Conservation (phyloP, 2,329 filamentous ascomycete genomes). For the Hypoxylon sp. region DNA sequence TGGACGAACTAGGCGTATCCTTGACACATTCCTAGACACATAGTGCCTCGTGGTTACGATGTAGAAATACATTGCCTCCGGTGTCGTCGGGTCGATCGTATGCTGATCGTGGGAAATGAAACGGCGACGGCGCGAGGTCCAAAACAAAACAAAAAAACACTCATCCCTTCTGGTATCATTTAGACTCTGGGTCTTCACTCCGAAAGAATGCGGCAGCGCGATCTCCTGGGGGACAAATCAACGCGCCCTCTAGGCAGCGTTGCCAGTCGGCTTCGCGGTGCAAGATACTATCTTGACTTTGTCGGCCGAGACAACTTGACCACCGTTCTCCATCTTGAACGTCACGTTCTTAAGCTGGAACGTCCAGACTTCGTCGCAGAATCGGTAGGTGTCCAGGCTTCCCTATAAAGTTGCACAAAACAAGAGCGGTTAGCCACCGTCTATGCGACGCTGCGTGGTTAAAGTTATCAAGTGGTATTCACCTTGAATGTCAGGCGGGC, state of each 20-base stretch:
- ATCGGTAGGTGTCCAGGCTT: slow-evolving; percentile 97
- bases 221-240: background rate
- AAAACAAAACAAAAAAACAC: background rate
- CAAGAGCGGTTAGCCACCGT: slow-evolving; percentile 10
- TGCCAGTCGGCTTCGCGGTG: slow-evolving; percentile 78
- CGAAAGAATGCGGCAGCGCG: background rate
- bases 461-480: slow-evolving; percentile 47
- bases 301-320: slow-evolving; percentile 82
- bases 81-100: slow-evolving; percentile 3
- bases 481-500: slow-evolving; percentile 96
- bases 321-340: slow-evolving; percentile 94
- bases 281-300: slow-evolving; percentile 99
- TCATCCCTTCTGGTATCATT: background rate
- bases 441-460: background rate
- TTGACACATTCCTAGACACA: slow-evolving; percentile 2
- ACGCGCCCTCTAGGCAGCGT: slow-evolving; percentile 34
- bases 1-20: background rate
- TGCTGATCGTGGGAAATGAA: background rate
- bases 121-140: background rate
- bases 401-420: slow-evolving; percentile 70
- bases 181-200: background rate
- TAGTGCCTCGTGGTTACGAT: background rate
- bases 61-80: slow-evolving; percentile 7
- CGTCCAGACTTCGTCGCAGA: slow-evolving; percentile 99
- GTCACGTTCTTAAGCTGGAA: slow-evolving; percentile 98